phyloP scores from a whole-genome alignment of 2,329 filamentous ascomycete genomes.

The Trichoderma sp. region DNA sequence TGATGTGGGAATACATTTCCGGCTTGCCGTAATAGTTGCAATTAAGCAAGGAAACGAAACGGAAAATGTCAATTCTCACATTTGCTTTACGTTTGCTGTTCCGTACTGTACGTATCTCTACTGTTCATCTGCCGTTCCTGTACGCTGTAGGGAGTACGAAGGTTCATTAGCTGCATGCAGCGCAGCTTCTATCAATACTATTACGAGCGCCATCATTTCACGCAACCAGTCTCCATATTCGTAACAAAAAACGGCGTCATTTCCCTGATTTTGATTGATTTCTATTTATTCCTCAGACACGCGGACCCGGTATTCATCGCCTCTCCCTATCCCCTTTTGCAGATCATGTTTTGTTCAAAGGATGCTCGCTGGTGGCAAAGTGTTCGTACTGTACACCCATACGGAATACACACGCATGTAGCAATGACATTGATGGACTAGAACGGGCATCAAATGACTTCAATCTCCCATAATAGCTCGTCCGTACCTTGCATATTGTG shows the following conservation, averaged over 20 bases:
- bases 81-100: not conserved
- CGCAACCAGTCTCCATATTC: not conserved
- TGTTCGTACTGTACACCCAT: not conserved
- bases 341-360: not conserved
- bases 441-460: not conserved
- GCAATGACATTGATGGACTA: not conserved
- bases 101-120: not conserved
- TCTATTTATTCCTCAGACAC: not conserved
- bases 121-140: not conserved
- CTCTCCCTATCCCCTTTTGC: not conserved
- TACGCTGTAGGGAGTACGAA: not conserved
- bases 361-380: not conserved
- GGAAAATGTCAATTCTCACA: not conserved
- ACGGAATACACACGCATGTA: not conserved
- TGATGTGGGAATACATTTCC: not conserved
- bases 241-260: not conserved
- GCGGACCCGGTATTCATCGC: not conserved
- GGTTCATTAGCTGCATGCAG: not conserved
- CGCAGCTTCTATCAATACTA: not conserved
- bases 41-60: not conserved
- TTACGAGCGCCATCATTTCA: not conserved
- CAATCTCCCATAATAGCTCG: not conserved
- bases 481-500: conserved; percentile 15
- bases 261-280: not conserved
- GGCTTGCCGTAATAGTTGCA: not conserved